phyloP scores from a whole-genome alignment of 768 basidiomycete genomes.

The Pisolithus tinctorius region DNA sequence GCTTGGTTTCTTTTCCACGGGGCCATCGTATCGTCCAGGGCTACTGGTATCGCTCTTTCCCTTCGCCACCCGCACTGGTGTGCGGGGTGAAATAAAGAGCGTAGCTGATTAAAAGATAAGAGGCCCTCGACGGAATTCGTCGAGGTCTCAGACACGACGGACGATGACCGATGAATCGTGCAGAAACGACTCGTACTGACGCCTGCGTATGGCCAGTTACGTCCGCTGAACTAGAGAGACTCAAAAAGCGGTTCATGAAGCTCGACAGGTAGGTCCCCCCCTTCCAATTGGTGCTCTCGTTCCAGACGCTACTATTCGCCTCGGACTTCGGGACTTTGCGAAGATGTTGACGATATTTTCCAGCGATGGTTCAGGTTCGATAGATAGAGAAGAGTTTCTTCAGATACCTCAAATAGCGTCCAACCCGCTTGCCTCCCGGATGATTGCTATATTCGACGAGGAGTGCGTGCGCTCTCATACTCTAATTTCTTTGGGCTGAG shows the following conservation, averaged over 20 bases:
- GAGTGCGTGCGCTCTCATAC: conserved; percentile 57
- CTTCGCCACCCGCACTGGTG: background rate
- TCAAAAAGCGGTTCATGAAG: conserved; percentile 99
- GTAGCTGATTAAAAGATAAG: background rate
- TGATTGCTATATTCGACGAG: conserved; percentile 99
- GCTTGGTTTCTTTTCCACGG: background rate
- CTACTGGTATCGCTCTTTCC: background rate
- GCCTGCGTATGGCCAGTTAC: conserved; percentile 60
- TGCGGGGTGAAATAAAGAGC: background rate
- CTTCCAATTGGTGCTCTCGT: background rate
- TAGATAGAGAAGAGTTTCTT: conserved; percentile 97
- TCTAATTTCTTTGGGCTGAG: background rate
- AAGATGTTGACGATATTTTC: background rate
- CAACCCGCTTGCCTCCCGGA: conserved; percentile 91
- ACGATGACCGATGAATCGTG: background rate
- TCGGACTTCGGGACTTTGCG: too few relatives aligned
- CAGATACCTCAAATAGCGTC: conserved; percentile 99
- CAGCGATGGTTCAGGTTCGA: conserved; percentile 94
- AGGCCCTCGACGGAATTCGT: too few relatives aligned
- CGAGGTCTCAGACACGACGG: background rate
- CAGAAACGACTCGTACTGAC: conserved; percentile 3
- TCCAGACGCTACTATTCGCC: background rate
- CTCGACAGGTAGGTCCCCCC: conserved; percentile 66
- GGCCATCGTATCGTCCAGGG: background rate
- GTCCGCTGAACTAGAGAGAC: conserved; percentile 83